phyloP scores from a whole-genome alignment of 805 yeast genomes.

The Myxozyma geophila region DNA sequence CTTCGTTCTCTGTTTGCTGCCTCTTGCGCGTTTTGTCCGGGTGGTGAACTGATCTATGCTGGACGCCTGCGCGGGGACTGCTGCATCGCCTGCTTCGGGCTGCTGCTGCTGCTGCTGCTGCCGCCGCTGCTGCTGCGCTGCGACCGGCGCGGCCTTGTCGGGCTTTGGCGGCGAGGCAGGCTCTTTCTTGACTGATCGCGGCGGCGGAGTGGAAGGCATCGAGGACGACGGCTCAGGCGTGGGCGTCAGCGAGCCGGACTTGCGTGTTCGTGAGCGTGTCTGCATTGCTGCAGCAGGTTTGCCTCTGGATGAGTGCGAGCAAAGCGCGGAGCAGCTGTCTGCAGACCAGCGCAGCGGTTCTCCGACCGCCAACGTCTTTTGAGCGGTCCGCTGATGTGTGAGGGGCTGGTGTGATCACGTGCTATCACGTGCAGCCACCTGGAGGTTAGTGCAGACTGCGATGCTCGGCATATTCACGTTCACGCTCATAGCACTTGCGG shows the following conservation, averaged over 20 bases:
- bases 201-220: not conserved
- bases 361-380: no score
- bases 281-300: not conserved
- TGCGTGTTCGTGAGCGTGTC: constrained; percentile 2
- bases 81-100: not conserved
- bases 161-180: not conserved
- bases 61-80: not conserved
- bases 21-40: constrained; percentile 6
- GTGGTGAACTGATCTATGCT: constrained; percentile 1
- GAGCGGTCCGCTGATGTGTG: no score
- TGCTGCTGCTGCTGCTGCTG: constrained; percentile 5
- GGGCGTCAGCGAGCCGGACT: constrained; percentile 8
- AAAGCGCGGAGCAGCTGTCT: not conserved
- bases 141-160: not conserved
- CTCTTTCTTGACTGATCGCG: constrained; percentile 2
- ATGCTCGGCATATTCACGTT: no score
- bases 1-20: not conserved
- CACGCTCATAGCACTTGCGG: not conserved
- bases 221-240: constrained; percentile 4
- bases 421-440: no score
- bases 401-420: no score
- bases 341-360: not conserved
- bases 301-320: not conserved
- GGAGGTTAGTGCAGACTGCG: no score
- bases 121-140: constrained; percentile 4